phyloP scores from a whole-genome alignment of 345 rosid genomes.

The Eutrema heterophyllum region DNA sequence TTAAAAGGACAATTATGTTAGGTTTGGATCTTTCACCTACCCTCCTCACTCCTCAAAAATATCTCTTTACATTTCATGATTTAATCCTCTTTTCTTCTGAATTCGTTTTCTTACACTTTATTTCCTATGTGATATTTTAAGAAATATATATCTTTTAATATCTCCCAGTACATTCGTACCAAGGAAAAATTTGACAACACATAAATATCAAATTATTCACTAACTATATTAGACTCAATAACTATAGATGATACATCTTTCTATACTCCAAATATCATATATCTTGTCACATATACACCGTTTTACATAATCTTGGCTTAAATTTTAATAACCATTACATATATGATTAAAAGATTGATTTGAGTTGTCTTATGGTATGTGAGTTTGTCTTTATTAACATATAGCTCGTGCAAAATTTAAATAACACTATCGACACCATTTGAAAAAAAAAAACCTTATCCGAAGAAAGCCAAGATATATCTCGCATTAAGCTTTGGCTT shows the following conservation, averaged over 20 bases:
- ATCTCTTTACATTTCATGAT: slow-evolving; percentile 16
- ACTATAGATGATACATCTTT: background rate
- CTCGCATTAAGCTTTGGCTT: background rate
- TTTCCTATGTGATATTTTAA: background rate
- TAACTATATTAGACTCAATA: no score
- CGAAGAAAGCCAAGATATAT: background rate
- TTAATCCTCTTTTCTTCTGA: slow-evolving; percentile 2
- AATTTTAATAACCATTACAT: no score
- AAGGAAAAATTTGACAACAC: background rate
- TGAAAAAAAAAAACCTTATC: background rate
- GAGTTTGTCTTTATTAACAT: no score
- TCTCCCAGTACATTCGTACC: background rate
- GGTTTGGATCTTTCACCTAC: slow-evolving; percentile 22
- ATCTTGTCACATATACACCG: no score
- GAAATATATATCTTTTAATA: background rate
- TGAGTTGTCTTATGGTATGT: no score
- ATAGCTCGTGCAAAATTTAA: background rate
- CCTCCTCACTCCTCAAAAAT: background rate
- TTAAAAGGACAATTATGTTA: slow-evolving; percentile 26
- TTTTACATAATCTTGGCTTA: no score
- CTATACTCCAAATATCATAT: background rate
- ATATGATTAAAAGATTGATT: no score
- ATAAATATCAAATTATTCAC: background rate
- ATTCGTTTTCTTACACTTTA: background rate
- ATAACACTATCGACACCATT: background rate